These are phyloP conservation scores for Jatropha multifida DNA, from an alignment of 441 rosid species.

Conservation along the genomic window DNA sequence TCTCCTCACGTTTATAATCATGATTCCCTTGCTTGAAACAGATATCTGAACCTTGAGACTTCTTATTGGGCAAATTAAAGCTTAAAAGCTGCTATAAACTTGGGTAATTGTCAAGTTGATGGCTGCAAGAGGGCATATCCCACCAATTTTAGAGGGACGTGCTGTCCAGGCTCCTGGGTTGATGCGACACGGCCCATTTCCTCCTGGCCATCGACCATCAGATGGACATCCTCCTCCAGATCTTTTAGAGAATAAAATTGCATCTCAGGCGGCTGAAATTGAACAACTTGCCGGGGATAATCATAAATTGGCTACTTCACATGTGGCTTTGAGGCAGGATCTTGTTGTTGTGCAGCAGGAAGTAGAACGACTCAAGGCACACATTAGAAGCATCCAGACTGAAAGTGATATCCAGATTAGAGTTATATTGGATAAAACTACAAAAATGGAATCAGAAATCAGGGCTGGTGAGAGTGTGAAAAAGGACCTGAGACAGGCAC, in stretches of 20 bases:
- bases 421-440: constrained; percentile 58
- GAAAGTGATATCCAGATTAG: constrained; percentile 78
- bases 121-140: constrained; percentile 43
- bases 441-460: constrained; percentile 52
- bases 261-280: constrained; percentile 73
- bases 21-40: constrained; percentile 5
- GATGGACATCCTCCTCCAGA: constrained; percentile 41
- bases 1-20: not conserved
- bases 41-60: not conserved
- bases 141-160: constrained; percentile 31
- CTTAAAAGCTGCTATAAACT: constrained; percentile 14
- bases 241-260: constrained; percentile 61
- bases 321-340: constrained; percentile 57
- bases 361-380: constrained; percentile 56
- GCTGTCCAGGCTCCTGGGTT: constrained; percentile 37
- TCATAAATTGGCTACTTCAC: constrained; percentile 52
- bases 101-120: constrained; percentile 26
- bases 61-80: constrained; percentile 13
- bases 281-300: constrained; percentile 63
- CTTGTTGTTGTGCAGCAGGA: constrained; percentile 54
- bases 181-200: constrained; percentile 42
- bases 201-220: constrained; percentile 23
- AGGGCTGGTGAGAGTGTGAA: constrained; percentile 61
- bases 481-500: constrained; percentile 65
- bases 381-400: constrained; percentile 61